Evolutionary conservation across 345 rosid species (phyloP).

Genomic region (Corchorus capsularis): DNA sequence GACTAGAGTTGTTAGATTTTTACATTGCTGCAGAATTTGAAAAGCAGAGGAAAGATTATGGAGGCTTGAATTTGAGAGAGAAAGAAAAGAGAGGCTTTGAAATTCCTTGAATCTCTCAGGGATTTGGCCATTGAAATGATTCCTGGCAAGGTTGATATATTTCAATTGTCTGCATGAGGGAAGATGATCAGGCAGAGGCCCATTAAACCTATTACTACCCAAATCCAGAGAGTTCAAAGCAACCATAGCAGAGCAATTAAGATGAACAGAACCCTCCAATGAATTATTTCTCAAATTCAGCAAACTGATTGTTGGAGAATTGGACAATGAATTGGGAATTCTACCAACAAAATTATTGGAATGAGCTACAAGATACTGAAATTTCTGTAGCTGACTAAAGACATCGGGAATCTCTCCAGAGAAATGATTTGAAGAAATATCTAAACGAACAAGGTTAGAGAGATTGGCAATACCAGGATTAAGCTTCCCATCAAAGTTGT

Average conservation of each 20-base stretch:
- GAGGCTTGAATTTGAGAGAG: slow-evolving; percentile 64
- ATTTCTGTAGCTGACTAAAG: slow-evolving; percentile 35
- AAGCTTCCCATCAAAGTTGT: slow-evolving; percentile 55
- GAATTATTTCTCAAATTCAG: slow-evolving; percentile 80
- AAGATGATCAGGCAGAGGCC: slow-evolving; percentile 56
- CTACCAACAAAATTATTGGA: slow-evolving; percentile 54
- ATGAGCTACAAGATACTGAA: slow-evolving; percentile 46
- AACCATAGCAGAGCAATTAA: slow-evolving; percentile 65
- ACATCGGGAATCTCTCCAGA: slow-evolving; percentile 65
- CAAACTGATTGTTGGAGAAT: slow-evolving; percentile 45
- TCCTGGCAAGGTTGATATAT: slow-evolving; percentile 64
- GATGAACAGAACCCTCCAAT: slow-evolving; percentile 45
- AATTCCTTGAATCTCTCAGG: slow-evolving; percentile 64
- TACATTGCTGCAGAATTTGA: slow-evolving; percentile 61
- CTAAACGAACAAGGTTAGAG: slow-evolving; percentile 50
- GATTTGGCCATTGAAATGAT: slow-evolving; percentile 56
- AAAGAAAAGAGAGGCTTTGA: slow-evolving; percentile 58
- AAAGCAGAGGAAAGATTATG: slow-evolving; percentile 55
- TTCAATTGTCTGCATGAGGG: slow-evolving; percentile 52
- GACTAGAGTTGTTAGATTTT: slow-evolving; percentile 58
- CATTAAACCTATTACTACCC: slow-evolving; percentile 56
- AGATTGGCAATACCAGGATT: slow-evolving; percentile 44
- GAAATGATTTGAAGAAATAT: slow-evolving; percentile 53
- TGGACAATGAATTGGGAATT: slow-evolving; percentile 63
- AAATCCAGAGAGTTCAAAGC: slow-evolving; percentile 63